A percentile compares a stretch with the other conserved stretches of the same genome.
Conservation (phyloP, 129 eudicot species). For the Helianthus tuberosus region DNA sequence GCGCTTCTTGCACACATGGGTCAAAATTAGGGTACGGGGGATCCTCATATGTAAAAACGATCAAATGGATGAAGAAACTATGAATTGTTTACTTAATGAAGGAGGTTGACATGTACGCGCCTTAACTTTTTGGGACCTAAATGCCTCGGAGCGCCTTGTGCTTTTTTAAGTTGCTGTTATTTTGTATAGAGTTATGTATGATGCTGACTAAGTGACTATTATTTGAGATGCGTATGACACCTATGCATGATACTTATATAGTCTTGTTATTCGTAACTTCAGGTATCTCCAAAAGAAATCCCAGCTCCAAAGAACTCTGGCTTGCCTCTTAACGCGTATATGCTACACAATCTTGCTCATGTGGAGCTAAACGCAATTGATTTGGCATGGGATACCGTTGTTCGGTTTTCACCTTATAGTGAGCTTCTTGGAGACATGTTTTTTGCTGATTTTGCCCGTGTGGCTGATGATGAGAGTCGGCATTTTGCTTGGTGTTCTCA, state of each 20-base stretch:
- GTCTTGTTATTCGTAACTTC: slow-evolving; percentile 15
- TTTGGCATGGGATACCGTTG: slow-evolving; percentile 99
- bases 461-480: slow-evolving; percentile 98
- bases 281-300: slow-evolving; percentile 95
- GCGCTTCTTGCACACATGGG: too few species aligned
- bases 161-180: too few species aligned
- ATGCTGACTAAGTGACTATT: not conserved
- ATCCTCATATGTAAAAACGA: too few species aligned
- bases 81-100: too few species aligned
- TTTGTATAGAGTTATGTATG: too few species aligned
- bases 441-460: slow-evolving; percentile 94
- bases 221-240: not conserved
- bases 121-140: too few species aligned
- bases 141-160: too few species aligned
- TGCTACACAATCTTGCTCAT: slow-evolving; percentile 98
- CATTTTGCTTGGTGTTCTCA: slow-evolving; percentile 98
- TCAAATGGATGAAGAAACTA: too few species aligned
- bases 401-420: slow-evolving; percentile 77
- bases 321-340: slow-evolving; percentile 86
- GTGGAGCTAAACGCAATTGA: slow-evolving; percentile 97
- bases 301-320: slow-evolving; percentile 81
- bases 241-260: not conserved
- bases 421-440: slow-evolving; percentile 88
- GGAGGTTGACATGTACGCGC: too few species aligned
- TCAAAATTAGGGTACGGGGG: too few species aligned